Percentiles rank a stretch among this genome's conserved stretches.
Conservation (phyloP, 2,329 filamentous ascomycete genomes). For the Monascus ruber region DNA sequence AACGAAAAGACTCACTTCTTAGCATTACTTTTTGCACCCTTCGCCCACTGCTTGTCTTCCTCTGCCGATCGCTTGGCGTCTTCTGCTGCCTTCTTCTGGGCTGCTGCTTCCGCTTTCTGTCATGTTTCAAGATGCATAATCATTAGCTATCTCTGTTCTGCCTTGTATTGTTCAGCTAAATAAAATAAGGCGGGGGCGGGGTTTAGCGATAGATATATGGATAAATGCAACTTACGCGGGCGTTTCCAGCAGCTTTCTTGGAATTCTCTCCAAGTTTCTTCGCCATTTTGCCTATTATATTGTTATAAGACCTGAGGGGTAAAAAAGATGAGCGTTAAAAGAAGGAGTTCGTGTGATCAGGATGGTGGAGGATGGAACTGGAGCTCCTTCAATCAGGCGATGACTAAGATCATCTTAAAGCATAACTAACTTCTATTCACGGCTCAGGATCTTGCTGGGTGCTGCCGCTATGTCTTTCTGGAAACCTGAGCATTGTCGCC, state of each 20-base stretch:
- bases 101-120: conserved; percentile 81
- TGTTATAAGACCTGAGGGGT: too few species aligned
- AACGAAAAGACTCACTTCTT: conserved; percentile 60
- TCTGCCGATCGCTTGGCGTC: conserved; percentile 53
- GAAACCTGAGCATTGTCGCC: too few species aligned
- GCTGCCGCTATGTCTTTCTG: too few species aligned
- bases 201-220: conserved; percentile 1
- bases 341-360: too few species aligned
- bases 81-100: conserved; percentile 62
- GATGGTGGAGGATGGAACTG: too few species aligned
- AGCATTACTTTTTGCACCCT: conserved; percentile 69
- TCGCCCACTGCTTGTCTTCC: conserved; percentile 69
- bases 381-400: too few species aligned
- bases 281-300: too few species aligned
- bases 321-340: too few species aligned
- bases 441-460: too few species aligned
- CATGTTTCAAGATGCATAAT: neutral
- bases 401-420: too few species aligned
- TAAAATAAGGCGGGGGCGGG: conserved; percentile 14
- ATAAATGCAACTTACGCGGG: conserved; percentile 32
- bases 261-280: conserved; percentile 50
- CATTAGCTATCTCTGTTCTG: conserved; percentile 1
- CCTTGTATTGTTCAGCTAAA: conserved; percentile 4
- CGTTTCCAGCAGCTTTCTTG: conserved; percentile 85
- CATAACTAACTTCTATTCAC: too few species aligned